These are phyloP conservation scores for Cudoniella acicularis DNA, from an alignment of 495 filamentous ascomycete genomes.

Conservation along the genomic window DNA sequence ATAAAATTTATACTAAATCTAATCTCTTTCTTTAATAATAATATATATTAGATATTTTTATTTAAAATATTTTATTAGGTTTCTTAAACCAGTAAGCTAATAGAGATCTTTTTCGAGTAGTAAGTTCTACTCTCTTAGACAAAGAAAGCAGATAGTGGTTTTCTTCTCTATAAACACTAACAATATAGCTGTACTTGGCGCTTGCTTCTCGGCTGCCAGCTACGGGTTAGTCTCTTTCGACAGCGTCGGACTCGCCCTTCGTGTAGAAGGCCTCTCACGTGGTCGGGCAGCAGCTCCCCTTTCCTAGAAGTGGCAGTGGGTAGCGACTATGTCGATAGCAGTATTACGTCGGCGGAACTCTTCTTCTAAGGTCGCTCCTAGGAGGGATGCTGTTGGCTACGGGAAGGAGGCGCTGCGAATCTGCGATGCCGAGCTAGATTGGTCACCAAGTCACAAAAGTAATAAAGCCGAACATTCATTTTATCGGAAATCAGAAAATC, in stretches of 20 bases:
- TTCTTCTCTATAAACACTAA: constrained; percentile 31
- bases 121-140: constrained; percentile 31
- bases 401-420: no score
- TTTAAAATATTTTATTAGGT: constrained; percentile 41
- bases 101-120: constrained; percentile 28
- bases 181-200: constrained; percentile 29
- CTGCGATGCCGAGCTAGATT: no score
- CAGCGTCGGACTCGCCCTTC: constrained; percentile 22
- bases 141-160: constrained; percentile 38
- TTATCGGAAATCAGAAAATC: no score
- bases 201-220: constrained; percentile 26
- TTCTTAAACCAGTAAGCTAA: constrained; percentile 30
- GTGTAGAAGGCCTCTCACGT: constrained; percentile 24
- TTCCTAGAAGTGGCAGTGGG: constrained; percentile 33
- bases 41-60: constrained; percentile 40
- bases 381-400: no score
- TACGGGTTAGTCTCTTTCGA: constrained; percentile 18
- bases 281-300: constrained; percentile 25
- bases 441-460: no score
- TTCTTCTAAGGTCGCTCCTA: no score
- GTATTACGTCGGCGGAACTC: no score
- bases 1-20: no score
- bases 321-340: constrained; percentile 35
- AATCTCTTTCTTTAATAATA: no score
- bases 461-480: no score